phyloP scores from a whole-genome alignment of 140 eudicot species.

The Anethum foeniculum region DNA sequence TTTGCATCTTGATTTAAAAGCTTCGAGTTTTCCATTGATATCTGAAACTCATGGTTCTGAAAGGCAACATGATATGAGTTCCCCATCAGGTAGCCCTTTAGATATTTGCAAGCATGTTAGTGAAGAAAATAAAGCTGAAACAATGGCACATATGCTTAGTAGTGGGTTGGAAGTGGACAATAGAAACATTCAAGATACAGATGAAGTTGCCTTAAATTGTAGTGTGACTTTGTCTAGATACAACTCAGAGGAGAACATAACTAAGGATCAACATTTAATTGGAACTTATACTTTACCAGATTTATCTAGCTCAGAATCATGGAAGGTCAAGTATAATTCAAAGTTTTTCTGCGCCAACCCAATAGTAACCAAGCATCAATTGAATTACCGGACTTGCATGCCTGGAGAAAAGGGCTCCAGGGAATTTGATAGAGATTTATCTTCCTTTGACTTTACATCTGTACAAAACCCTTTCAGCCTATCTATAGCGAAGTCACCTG shows the following conservation, averaged over 20 bases:
- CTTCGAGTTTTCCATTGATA: slow-evolving; percentile 18
- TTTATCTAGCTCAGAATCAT: slow-evolving; percentile 27
- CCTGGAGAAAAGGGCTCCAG: slow-evolving; percentile 27
- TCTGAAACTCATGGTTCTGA: slow-evolving; percentile 24
- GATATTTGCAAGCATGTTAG: slow-evolving; percentile 15
- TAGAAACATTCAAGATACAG: slow-evolving; percentile 4
- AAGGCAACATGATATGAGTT: slow-evolving; percentile 19
- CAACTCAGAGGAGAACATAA: background rate
- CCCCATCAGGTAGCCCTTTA: slow-evolving; percentile 20
- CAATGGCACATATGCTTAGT: slow-evolving; percentile 9
- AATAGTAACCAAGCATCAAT: slow-evolving; percentile 25
- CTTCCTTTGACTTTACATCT: slow-evolving; percentile 62
- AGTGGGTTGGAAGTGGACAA: background rate
- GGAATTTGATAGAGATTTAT: slow-evolving; percentile 19
- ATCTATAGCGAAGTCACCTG: slow-evolving; percentile 27
- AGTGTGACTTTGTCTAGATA: slow-evolving; percentile 1
- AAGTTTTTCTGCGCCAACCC: slow-evolving; percentile 44
- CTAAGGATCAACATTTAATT: slow-evolving; percentile 19
- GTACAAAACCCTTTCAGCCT: slow-evolving; percentile 48
- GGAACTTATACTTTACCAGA: slow-evolving; percentile 13
- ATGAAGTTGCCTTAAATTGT: slow-evolving; percentile 3
- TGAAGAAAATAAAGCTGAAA: slow-evolving; percentile 9
- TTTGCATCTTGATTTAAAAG: slow-evolving; percentile 13
- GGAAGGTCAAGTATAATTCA: slow-evolving; percentile 34
- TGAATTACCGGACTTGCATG: slow-evolving; percentile 20